Evolutionary conservation across 192 early-diverging fungal genomes (phyloP), one percentile per base, ranked within the genome.

Genomic region (Cladochytrium replicatum): DNA sequence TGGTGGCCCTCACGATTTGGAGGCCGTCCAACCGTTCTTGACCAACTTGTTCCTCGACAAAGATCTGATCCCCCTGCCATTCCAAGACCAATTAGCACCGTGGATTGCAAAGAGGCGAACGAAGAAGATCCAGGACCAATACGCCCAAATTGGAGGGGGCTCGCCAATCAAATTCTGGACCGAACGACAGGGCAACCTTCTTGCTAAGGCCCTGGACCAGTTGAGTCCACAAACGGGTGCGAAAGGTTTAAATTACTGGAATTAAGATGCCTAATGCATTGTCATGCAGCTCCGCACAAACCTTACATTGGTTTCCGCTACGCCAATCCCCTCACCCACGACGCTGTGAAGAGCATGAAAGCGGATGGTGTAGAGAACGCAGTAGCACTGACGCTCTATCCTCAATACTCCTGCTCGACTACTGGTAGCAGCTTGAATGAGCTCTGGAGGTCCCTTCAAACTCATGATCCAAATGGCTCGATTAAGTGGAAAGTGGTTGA

Each of bases 401-500:
- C 91, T 38, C 93, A 97, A 69, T 94, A 89, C 66, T 90, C 87
- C n/a, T 90, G 91, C 55, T 89, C 89, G 7, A 94, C 91, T 15
- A 94, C 91, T 0, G 93, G 93, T 31, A 84, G 80, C 57, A 88
- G 84, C 50, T 66, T 97, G 48, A 97, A 94, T 58, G 88, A 94
- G 65, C 71, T 97, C 6, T 83, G 77, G 45, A 71, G 80, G 22
- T 63, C 66, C 5, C 63, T 88, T 24, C 60, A 79, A 59, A 44
- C 54, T 7, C 55, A 65, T 0, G 87, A 89, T 48, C 79, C 83
- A 43, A 58, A 74, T 4, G 58, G 67, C 24, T 66, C 67, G 34
- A 75, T 97, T 15, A 61, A 79, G 57, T 97, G 91, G 91, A 91
- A 87, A 54, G 85, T 94, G n/a, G 90, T 97, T 49, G 93, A 97